phyloP scores from a whole-genome alignment of 768 basidiomycete species.

The Tylopilus rubrobrunneus region DNA sequence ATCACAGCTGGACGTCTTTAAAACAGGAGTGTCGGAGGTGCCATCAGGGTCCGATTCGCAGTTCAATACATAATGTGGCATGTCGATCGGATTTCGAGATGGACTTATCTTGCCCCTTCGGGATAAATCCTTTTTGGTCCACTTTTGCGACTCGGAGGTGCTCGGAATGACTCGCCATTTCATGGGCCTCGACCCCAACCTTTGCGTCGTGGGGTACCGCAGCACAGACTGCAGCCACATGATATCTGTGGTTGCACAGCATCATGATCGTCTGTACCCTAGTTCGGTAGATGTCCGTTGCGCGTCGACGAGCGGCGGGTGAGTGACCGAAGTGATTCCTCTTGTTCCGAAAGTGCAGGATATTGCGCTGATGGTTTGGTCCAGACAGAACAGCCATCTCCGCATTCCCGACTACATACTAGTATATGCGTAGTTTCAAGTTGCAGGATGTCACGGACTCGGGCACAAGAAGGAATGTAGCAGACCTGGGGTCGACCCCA shows the following conservation, averaged over 20 bases:
- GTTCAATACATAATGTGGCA: neutral
- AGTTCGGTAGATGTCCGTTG: too few relatives aligned
- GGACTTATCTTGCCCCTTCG: slow-evolving; percentile 49
- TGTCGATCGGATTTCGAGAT: too few relatives aligned
- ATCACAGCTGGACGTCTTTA: neutral
- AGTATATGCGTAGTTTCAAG: too few relatives aligned
- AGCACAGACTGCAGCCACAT: slow-evolving; percentile 57
- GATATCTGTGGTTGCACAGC: slow-evolving; percentile 63
- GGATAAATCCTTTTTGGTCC: slow-evolving; percentile 48
- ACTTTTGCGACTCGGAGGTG: slow-evolving; percentile 58
- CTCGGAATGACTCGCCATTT: slow-evolving; percentile 50
- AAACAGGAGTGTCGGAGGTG: slow-evolving; percentile 46
- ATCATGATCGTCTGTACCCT: slow-evolving; percentile 62
- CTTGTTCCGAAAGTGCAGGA: too few relatives aligned
- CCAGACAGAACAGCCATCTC: too few relatives aligned
- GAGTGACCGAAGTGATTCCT: too few relatives aligned
- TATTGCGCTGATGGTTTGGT: too few relatives aligned
- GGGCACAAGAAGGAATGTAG: too few relatives aligned
- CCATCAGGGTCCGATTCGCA: slow-evolving; percentile 29
- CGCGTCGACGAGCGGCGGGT: too few relatives aligned
- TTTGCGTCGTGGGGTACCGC: slow-evolving; percentile 49
- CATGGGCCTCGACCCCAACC: slow-evolving; percentile 57
- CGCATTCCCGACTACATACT: too few relatives aligned
- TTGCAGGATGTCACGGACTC: too few relatives aligned
- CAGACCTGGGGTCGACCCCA: too few relatives aligned